Percentiles rank a stretch among this genome's conserved stretches.
Evolutionary conservation across 1,284 basidiomycete species (phyloP).

Genomic region (Amylostereum chailletii): DNA sequence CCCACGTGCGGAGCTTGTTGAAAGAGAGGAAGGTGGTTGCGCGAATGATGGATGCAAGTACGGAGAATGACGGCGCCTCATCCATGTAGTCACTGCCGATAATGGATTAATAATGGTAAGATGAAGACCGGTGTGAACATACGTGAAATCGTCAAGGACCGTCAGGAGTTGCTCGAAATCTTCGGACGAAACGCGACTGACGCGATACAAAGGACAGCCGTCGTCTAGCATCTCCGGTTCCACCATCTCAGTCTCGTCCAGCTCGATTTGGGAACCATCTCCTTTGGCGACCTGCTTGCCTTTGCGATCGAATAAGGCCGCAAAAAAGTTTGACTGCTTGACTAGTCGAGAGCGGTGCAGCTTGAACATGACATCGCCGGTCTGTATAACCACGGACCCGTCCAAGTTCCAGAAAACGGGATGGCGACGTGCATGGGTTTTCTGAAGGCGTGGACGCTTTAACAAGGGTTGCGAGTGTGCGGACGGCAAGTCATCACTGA

Average conservation of each 20-base stretch:
- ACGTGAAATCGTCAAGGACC: slow-evolving; percentile 28
- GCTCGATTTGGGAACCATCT: slow-evolving; percentile 12
- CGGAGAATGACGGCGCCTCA: slow-evolving; percentile 17
- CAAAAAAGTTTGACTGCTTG: slow-evolving; percentile 26
- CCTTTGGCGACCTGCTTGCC: neutral
- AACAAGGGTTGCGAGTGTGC: no score
- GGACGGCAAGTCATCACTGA: no score
- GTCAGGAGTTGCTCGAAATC: slow-evolving; percentile 27
- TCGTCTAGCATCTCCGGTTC: slow-evolving; percentile 16
- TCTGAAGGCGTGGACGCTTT: neutral
- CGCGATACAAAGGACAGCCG: slow-evolving; percentile 18
- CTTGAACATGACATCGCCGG: slow-evolving; percentile 23
- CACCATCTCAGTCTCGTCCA: slow-evolving; percentile 2
- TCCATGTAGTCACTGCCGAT: slow-evolving; percentile 16
- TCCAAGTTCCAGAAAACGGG: slow-evolving; percentile 27
- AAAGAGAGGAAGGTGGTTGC: slow-evolving; percentile 21
- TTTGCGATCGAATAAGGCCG: slow-evolving; percentile 16
- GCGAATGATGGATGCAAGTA: slow-evolving; percentile 22
- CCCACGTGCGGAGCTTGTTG: slow-evolving; percentile 14
- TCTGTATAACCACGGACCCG: slow-evolving; percentile 25
- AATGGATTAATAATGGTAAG: neutral
- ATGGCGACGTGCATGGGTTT: slow-evolving; percentile 7
- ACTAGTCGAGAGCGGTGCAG: slow-evolving; percentile 27
- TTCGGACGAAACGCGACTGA: slow-evolving; percentile 14
- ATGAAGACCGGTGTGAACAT: slow-evolving; percentile 9